Base-by-base conservation (phyloP, 2,329 filamentous ascomycete species). In the Elsinoe australis region DNA sequence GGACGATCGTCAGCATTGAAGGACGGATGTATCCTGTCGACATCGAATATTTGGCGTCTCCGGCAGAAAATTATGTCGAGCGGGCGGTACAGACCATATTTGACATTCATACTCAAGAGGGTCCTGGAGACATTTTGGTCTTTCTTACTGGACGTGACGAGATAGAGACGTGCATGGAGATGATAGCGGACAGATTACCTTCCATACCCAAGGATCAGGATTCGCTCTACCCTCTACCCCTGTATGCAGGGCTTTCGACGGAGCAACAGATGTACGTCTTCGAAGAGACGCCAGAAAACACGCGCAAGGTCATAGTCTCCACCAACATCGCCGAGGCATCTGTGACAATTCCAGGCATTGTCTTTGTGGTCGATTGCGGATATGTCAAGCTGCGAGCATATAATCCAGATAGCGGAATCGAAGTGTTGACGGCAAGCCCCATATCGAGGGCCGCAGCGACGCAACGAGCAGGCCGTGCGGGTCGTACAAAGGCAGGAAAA, bases 301-400 rank as follows among this genome's bases (percentile, higher is more conserved):
- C 82, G 1, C 78, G 92, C 33, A 96, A 96, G 62, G 85, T 95
- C 31, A 85, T 98, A 28, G 82, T 95, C 55, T 84, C 87, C 3
- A 96, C 92, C 51, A 96, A 96, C 62, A 95, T 96, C 54, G 88
- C 92, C 9, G 92, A 98, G 70, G 90, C 92, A 3, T 95, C 87
- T 1, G 84, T 98, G 34, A 96, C 92, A 12, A 94, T 96, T 49
- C 83, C 92, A 47, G 88, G 87, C 2, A 89, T 96, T 52, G 82
- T 88, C 48, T 94, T 87, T 59, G 90, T 98, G 4, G 71, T 96
- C 42, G 92, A 98, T 64, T 82, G 79, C 47, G 92, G 92, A 1
- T 95, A 87, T 61, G 88, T 94, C 55, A 96, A 96, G 64, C 71
- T 95, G 15, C 80, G 88, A 31, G 83, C 85, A 5, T 96, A 87